A percentile compares a stretch with the other conserved stretches of the same genome.
These are phyloP conservation scores for Chaetomium tenue DNA, from an alignment of 495 filamentous ascomycete species.

Conservation along the genomic window DNA sequence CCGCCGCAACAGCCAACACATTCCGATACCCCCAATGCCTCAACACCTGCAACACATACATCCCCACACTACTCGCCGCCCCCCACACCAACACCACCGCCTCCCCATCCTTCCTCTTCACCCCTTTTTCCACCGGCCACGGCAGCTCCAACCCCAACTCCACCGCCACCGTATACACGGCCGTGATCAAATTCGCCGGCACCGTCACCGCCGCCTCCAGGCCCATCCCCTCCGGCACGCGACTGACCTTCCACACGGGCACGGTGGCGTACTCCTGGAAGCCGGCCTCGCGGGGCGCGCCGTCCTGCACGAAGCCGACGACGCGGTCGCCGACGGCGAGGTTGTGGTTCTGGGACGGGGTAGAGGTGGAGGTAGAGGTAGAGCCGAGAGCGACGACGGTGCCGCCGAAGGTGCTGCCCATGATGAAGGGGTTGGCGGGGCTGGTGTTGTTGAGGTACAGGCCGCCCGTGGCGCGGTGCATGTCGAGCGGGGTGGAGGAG, in stretches of 20 bases:
- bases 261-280: slow-evolving; percentile 48
- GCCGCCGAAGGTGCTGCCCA: slow-evolving; percentile 45
- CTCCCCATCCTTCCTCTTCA: slow-evolving; percentile 26
- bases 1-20: slow-evolving; percentile 49
- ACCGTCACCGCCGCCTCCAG: slow-evolving; percentile 50
- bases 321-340: slow-evolving; percentile 47
- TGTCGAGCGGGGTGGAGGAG: slow-evolving; percentile 53
- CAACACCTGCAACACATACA: slow-evolving; percentile 50
- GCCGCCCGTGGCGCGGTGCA: slow-evolving; percentile 55
- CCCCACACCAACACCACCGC: slow-evolving; percentile 54
- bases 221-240: slow-evolving; percentile 40
- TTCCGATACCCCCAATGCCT: slow-evolving; percentile 50
- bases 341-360: too few relatives aligned
- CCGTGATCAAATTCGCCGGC: slow-evolving; percentile 54
- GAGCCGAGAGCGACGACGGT: slow-evolving; percentile 46
- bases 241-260: slow-evolving; percentile 38
- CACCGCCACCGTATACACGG: slow-evolving; percentile 46
- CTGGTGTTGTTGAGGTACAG: slow-evolving; percentile 37
- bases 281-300: slow-evolving; percentile 38
- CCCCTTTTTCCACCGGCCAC: slow-evolving; percentile 44
- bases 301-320: slow-evolving; percentile 50
- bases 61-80: slow-evolving; percentile 51
- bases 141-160: slow-evolving; percentile 48
- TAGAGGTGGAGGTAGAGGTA: not conserved
- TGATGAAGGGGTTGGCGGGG: slow-evolving; percentile 36